Percentiles rank a stretch among this genome's conserved stretches.
Evolutionary conservation across 257 asterid species (phyloP).

Genomic region (Solanum clarkiae): DNA sequence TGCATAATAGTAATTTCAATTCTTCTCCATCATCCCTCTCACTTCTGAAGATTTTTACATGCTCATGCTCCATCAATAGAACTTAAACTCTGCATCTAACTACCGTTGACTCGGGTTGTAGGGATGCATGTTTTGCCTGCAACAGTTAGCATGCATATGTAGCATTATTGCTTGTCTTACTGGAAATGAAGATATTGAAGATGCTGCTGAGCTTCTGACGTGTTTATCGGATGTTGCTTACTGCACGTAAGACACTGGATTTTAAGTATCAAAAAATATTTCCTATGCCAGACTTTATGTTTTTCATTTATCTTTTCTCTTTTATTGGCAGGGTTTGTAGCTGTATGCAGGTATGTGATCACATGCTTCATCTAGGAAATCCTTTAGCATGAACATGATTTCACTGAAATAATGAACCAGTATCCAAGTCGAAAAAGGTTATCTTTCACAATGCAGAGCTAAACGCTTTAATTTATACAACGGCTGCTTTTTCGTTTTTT

Average conservation of each 20-base stretch:
- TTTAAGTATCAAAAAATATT: background rate
- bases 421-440: background rate
- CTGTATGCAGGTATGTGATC: slow-evolving; percentile 33
- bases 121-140: slow-evolving; percentile 32
- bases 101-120: background rate
- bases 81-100: background rate
- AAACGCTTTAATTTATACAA: background rate
- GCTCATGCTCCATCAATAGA: background rate
- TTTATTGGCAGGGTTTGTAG: slow-evolving; percentile 29
- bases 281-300: background rate
- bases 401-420: background rate
- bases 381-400: background rate
- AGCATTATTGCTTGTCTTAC: slow-evolving; percentile 16
- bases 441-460: background rate
- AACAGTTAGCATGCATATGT: slow-evolving; percentile 30
- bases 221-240: slow-evolving; percentile 13
- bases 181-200: slow-evolving; percentile 17
- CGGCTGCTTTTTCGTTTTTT: background rate
- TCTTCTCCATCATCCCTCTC: background rate
- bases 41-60: background rate
- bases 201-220: slow-evolving; percentile 15
- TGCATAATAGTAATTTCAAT: slow-evolving; percentile 27
- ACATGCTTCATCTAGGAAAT: background rate
- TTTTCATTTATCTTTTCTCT: background rate
- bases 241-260: slow-evolving; percentile 11